A percentile compares a stretch with the other conserved stretches of the same genome.
phyloP scores from a whole-genome alignment of 2,329 filamentous ascomycete genomes.

The Neonectria punicea region DNA sequence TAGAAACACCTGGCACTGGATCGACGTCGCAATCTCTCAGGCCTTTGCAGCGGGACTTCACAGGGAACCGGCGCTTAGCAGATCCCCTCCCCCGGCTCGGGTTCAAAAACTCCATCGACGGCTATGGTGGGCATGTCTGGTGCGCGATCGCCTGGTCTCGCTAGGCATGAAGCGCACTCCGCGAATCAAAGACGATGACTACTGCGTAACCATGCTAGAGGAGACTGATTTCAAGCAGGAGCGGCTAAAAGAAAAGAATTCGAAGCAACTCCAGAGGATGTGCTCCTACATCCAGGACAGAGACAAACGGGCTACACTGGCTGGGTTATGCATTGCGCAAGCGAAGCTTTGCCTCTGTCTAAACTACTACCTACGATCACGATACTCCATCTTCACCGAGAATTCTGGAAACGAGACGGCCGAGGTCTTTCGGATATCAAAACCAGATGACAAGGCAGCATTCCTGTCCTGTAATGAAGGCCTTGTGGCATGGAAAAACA shows the following conservation, averaged over 20 bases:
- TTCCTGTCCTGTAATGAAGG: constrained; percentile 69
- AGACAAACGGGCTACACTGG: constrained; percentile 63
- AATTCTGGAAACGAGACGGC: constrained; percentile 77
- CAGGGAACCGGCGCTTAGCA: constrained; percentile 79
- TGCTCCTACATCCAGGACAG: constrained; percentile 10
- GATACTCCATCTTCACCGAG: constrained; percentile 85
- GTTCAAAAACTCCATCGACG: constrained; percentile 86
- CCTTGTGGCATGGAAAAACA: constrained; percentile 77
- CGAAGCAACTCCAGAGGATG: background rate
- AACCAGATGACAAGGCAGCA: constrained; percentile 1
- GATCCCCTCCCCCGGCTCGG: constrained; percentile 69
- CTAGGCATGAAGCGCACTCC: constrained; percentile 92
- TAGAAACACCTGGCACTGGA: constrained; percentile 98
- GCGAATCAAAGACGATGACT: constrained; percentile 90
- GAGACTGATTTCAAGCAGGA: constrained; percentile 79
- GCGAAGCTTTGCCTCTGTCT: constrained; percentile 88
- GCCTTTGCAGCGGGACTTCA: constrained; percentile 93
- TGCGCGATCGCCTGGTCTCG: constrained; percentile 90
- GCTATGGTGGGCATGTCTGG: constrained; percentile 97
- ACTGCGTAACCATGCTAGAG: constrained; percentile 87
- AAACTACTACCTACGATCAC: constrained; percentile 84
- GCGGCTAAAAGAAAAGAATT: background rate
- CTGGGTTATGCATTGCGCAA: constrained; percentile 88
- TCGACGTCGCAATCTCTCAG: constrained; percentile 91
- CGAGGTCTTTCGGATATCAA: constrained; percentile 47